These are phyloP conservation scores for Trichoderma koningii DNA, from an alignment of 2,329 filamentous ascomycete species.

Conservation along the genomic window DNA sequence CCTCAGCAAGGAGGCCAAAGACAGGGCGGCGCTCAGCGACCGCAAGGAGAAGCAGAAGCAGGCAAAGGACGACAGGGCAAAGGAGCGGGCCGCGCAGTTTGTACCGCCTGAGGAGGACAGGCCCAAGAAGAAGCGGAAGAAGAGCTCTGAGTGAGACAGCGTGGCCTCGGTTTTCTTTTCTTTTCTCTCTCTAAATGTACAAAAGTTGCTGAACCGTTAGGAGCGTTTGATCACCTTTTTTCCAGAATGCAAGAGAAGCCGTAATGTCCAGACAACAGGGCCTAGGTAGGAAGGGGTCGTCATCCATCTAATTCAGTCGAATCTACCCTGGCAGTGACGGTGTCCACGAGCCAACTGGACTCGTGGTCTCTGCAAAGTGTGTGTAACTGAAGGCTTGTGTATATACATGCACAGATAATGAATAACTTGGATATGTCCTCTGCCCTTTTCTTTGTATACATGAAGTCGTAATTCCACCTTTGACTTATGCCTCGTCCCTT, in stretches of 20 bases:
- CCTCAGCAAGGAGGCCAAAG: constrained; percentile 87
- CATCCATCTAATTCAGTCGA: not conserved
- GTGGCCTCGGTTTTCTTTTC: not conserved
- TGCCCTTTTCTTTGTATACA: not conserved
- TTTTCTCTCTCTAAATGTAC: constrained; percentile 9
- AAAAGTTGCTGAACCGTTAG: constrained; percentile 16
- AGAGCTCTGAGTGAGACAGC: constrained; percentile 42
- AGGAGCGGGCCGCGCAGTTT: constrained; percentile 82
- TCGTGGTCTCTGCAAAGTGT: not conserved
- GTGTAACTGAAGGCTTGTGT: not conserved
- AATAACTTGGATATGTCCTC: not conserved
- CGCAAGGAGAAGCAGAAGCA: constrained; percentile 80
- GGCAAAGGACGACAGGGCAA: constrained; percentile 86
- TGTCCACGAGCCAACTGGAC: too few species aligned
- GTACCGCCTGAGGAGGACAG: constrained; percentile 78
- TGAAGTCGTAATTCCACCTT: too few species aligned
- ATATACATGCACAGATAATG: not conserved
- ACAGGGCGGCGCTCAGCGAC: constrained; percentile 76
- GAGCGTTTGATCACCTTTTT: constrained; percentile 9
- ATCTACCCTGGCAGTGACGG: not conserved
- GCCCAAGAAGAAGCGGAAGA: constrained; percentile 67
- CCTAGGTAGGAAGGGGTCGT: not conserved
- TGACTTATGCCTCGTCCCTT: too few species aligned
- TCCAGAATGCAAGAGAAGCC: not conserved
- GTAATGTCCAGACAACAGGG: not conserved